Base-by-base conservation (phyloP, 2,329 filamentous ascomycete genomes). In the Fusarium begoniae region DNA sequence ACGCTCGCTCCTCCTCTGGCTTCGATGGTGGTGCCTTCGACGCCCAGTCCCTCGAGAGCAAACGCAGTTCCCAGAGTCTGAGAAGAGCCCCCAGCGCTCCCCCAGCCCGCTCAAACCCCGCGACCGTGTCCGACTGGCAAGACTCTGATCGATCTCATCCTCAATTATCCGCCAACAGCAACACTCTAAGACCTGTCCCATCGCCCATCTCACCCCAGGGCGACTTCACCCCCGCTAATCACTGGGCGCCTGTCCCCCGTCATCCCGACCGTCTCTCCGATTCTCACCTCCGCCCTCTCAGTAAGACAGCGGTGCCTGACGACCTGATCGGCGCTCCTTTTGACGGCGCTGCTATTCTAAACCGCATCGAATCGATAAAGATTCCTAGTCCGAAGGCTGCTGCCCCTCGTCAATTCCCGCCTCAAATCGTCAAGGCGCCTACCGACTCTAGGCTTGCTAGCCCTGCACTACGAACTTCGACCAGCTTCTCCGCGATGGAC, bases 281-380 rank as follows among this genome's bases (percentile, higher is more conserved):
- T 54, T 73, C 74, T 59, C 76, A 78, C 54, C 73, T 72, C 51
- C 74, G 73, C 50, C 77, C 75, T 47, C 73, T 71, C 69, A 74
- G 63, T 68, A 78, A 79, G 63, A 67, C 74, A 38, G 73, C 38
- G 32, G 65, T 73, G 62, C 71, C 88, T 63, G 89, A 90, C 81
- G 90, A 91, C 75, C 84, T 92, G 67, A 86, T 92, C 82, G 90
- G 90, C 77, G 89, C 89, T 73, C 90, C 90, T 48, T 92, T 92
- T 81, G 90, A 92, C 88, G 87, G 89, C 77, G 87, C 85, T 64
- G 87, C 87, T 74, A 90, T 91, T 76, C 84, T 91, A 77, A 88
- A 86, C 80, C 89, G 89, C 75, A 85, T 91, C 78, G 88, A 91
- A 77, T 86, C 87, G 67, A 85, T 85, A 63, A 86, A 86, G 64